Percentiles rank a stretch among this genome's conserved stretches.
phyloP scores from a whole-genome alignment of 495 filamentous ascomycete species.

The Xylaria longipes region DNA sequence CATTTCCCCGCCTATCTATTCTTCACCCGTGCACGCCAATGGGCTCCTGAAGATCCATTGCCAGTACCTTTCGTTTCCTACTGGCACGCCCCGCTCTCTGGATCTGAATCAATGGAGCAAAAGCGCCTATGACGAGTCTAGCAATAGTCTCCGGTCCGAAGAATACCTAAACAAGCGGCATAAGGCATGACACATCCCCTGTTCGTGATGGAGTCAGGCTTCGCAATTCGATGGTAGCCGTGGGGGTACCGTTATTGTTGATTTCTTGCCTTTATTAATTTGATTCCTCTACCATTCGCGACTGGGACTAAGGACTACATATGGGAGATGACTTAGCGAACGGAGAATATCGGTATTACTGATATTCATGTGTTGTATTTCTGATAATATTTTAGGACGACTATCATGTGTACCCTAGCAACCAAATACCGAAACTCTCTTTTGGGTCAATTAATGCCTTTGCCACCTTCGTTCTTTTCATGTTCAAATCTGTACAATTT shows the following conservation, averaged over 20 bases:
- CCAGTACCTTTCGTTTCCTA: background rate
- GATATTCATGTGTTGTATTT: conserved; percentile 6
- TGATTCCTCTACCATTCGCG: background rate
- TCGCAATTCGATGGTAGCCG: conserved; percentile 3
- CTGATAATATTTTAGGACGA: conserved; percentile 3
- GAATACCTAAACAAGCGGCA: conserved; percentile 3
- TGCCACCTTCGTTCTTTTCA: background rate
- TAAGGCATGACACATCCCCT: conserved; percentile 9
- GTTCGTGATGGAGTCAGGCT: background rate
- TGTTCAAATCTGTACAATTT: background rate
- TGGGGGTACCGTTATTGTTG: conserved; percentile 8
- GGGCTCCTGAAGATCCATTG: background rate
- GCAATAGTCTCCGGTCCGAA: conserved; percentile 21
- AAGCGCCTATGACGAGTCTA: conserved; percentile 7
- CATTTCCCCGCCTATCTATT: conserved; percentile 9
- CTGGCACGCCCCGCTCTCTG: conserved; percentile 14
- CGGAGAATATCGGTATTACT: conserved; percentile 6
- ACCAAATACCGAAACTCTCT: background rate
- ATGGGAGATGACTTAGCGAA: conserved; percentile 10
- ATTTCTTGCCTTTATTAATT: conserved; percentile 1
- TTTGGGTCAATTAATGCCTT: background rate
- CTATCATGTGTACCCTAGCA: background rate
- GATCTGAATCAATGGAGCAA: background rate
- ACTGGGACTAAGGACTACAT: background rate
- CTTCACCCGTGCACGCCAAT: background rate